Conservation (phyloP, 2,329 filamentous ascomycete species). For the Colletotrichum horii region DNA sequence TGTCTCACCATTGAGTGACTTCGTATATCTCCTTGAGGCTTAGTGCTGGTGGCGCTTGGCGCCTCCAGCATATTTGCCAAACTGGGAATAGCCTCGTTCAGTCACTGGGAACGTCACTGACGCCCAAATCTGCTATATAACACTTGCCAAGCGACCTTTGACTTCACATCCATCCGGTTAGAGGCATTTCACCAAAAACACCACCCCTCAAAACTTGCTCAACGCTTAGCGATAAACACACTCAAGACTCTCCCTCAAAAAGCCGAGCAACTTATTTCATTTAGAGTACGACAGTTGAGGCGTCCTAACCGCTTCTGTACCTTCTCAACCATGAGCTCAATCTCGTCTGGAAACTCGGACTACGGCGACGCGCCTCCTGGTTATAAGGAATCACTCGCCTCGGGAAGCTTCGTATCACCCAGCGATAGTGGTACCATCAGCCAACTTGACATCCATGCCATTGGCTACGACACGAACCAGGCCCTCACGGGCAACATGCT, state of each 20-base stretch:
- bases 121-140: neutral
- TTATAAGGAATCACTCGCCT: neutral
- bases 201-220: accelerated
- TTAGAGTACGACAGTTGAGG: neutral
- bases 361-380: neutral
- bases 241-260: neutral
- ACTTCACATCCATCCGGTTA: neutral
- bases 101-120: neutral
- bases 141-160: neutral
- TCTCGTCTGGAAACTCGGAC: neutral
- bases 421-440: neutral
- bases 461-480: neutral
- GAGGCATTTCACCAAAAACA: neutral
- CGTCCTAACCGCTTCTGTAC: neutral
- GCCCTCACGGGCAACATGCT: neutral
- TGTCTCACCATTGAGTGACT: neutral
- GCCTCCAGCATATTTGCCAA: neutral
- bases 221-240: neutral
- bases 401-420: neutral
- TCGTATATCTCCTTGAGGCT: accelerated
- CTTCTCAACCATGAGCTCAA: neutral
- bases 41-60: neutral
- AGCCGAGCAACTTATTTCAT: neutral
- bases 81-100: neutral
- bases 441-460: neutral